These are phyloP conservation scores for Cavenderia fasciculata DNA, from an alignment of 78 protist species.

Conservation along the genomic window DNA sequence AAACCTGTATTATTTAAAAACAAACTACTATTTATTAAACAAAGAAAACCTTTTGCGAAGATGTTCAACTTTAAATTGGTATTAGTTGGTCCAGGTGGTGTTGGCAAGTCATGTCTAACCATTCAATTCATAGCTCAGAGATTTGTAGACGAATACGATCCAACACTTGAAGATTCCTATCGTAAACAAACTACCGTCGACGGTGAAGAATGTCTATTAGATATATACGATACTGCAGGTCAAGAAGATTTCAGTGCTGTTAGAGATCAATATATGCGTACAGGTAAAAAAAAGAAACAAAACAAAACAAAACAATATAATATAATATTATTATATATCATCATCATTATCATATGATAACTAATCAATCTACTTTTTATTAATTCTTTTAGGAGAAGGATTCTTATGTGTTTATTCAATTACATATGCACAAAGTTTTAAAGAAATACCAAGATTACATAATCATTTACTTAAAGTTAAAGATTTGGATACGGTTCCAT, in stretches of 20 bases:
- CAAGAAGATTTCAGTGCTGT: conserved; percentile 85
- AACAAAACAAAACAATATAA: too few relatives aligned
- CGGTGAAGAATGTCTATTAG: conserved; percentile 77
- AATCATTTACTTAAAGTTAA: conserved; percentile 69
- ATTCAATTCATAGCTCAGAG: conserved; percentile 77
- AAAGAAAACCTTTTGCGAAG: too few relatives aligned
- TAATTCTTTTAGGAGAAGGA: conserved; percentile 56
- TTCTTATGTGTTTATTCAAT: conserved; percentile 79
- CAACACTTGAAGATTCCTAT: conserved; percentile 75
- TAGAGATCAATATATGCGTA: conserved; percentile 81
- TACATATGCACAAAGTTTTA: conserved; percentile 65
- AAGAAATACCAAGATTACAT: conserved; percentile 56
- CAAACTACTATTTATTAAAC: too few relatives aligned
- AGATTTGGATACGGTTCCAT: conserved; percentile 78
- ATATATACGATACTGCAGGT: conserved; percentile 92
- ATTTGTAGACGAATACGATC: conserved; percentile 83
- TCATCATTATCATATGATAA: too few relatives aligned
- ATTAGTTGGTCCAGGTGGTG: conserved; percentile 81
- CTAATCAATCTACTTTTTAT: not conserved
- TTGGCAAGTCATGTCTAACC: conserved; percentile 76
- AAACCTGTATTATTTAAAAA: too few relatives aligned
- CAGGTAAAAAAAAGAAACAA: too few relatives aligned
- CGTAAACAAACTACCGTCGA: conserved; percentile 78
- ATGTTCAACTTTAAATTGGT: conserved; percentile 72
- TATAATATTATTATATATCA: too few relatives aligned